Percentiles rank a stretch among this genome's conserved stretches.
phyloP scores from a whole-genome alignment of 2,329 filamentous ascomycete genomes.

The Magnaporthiopsis incrustans region DNA sequence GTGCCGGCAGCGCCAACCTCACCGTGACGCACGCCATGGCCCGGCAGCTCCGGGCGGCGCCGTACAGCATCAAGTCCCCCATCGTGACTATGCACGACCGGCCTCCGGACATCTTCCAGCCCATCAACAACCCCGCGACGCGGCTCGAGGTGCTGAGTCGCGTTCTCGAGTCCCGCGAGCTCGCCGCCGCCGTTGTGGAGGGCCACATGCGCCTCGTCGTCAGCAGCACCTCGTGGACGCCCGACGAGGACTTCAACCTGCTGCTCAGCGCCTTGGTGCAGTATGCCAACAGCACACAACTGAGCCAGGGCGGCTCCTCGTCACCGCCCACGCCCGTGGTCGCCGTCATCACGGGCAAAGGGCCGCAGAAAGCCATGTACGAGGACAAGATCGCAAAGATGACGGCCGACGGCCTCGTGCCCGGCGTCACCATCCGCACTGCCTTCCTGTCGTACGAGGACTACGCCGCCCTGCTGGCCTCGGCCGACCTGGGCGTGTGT shows the following conservation, averaged over 20 bases:
- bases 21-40: conserved; percentile 89
- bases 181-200: conserved; percentile 50
- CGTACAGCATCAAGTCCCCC: conserved; percentile 57
- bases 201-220: conserved; percentile 64
- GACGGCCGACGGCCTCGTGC: conserved; percentile 52
- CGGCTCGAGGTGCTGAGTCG: conserved; percentile 53
- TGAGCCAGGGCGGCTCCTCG: conserved; percentile 26
- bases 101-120: conserved; percentile 74
- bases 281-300: conserved; percentile 49
- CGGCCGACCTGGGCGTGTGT: conserved; percentile 83
- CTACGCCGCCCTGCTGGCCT: conserved; percentile 76
- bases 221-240: conserved; percentile 94
- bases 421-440: conserved; percentile 64
- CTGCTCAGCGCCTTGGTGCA: conserved; percentile 72
- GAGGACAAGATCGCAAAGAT: conserved; percentile 56
- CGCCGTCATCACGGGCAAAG: conserved; percentile 90
- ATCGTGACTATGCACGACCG: conserved; percentile 77
- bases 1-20: conserved; percentile 64
- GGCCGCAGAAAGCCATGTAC: conserved; percentile 74
- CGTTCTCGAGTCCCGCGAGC: conserved; percentile 54
- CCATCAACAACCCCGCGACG: conserved; percentile 40
- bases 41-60: conserved; percentile 52
- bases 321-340: conserved; percentile 55
- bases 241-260: conserved; percentile 89
- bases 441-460: conserved; percentile 79